Conservation (phyloP, 129 eudicot species). For the Flaveria brownii region DNA sequence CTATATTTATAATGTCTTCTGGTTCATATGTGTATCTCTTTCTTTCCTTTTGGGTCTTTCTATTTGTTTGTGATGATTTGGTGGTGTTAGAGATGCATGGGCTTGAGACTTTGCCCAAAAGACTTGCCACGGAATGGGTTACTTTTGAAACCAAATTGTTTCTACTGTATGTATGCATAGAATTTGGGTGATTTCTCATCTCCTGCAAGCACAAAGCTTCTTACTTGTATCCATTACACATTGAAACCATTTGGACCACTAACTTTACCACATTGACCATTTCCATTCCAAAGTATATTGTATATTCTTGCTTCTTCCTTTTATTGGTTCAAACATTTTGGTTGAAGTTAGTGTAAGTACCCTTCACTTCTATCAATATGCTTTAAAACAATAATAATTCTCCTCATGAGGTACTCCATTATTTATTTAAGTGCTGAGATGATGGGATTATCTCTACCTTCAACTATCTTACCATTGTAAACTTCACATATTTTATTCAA, state of each 20-base stretch:
- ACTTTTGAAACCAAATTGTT: neutral
- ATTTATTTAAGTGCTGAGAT: too few species aligned
- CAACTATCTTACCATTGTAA: too few species aligned
- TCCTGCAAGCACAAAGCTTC: neutral
- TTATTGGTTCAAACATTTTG: too few species aligned
- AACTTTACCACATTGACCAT: too few species aligned
- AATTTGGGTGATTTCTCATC: neutral
- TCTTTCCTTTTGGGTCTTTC: neutral
- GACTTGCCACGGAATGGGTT: neutral
- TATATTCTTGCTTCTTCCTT: too few species aligned
- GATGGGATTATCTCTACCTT: too few species aligned
- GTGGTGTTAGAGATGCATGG: neutral
- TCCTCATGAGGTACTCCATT: too few species aligned
- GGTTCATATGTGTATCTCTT: neutral
- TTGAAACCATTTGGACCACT: neutral
- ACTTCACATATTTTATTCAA: too few species aligned
- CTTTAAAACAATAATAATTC: too few species aligned
- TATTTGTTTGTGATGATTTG: neutral
- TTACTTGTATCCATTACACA: neutral
- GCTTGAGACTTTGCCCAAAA: neutral
- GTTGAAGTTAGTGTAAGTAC: too few species aligned
- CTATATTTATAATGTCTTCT: neutral
- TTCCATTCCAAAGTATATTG: too few species aligned
- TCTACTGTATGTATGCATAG: neutral
- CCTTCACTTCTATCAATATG: too few species aligned